Percentiles rank a stretch among this genome's conserved stretches.
Evolutionary conservation across 805 yeast species (phyloP).

Genomic region (Teunomyces atbi): DNA sequence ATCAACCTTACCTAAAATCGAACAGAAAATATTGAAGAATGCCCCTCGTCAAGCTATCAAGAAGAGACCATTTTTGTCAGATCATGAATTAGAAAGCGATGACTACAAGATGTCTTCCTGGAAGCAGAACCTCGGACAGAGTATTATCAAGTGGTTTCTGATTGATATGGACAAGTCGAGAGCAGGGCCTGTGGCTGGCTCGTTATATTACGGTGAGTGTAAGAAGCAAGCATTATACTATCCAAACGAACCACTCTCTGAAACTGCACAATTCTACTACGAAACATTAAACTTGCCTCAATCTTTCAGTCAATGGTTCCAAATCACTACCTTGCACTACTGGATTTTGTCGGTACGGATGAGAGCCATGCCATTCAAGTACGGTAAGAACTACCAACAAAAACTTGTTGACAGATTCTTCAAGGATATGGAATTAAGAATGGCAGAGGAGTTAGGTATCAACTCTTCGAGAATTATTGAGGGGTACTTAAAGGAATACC

Average conservation of each 20-base stretch:
- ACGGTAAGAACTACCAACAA: constrained; percentile 88
- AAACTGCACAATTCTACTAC: constrained; percentile 80
- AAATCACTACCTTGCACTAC: constrained; percentile 82
- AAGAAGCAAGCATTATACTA: constrained; percentile 78
- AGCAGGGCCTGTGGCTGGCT: constrained; percentile 94
- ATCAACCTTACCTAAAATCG: constrained; percentile 37
- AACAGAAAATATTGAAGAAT: constrained; percentile 32
- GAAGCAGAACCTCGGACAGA: constrained; percentile 57
- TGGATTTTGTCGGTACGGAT: constrained; percentile 94
- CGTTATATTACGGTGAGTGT: constrained; percentile 81
- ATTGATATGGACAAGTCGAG: constrained; percentile 90
- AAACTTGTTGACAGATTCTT: constrained; percentile 86
- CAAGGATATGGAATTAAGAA: constrained; percentile 82
- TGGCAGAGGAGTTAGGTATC: constrained; percentile 84
- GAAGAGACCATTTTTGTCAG: constrained; percentile 41
- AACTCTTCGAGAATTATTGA: constrained; percentile 78
- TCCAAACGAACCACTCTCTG: constrained; percentile 68
- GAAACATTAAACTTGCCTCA: constrained; percentile 77
- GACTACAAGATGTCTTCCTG: constrained; percentile 34
- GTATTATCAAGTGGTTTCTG: constrained; percentile 56
- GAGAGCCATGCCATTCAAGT: constrained; percentile 93
- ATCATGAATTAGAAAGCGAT: constrained; percentile 35
- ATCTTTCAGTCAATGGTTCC: constrained; percentile 96
- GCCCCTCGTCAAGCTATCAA: constrained; percentile 35
- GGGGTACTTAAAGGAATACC: constrained; percentile 84